A percentile compares a stretch with the other conserved stretches of the same genome.
These are phyloP conservation scores for Eruca vesicaria DNA, from an alignment of 441 rosid genomes.

Conservation along the genomic window DNA sequence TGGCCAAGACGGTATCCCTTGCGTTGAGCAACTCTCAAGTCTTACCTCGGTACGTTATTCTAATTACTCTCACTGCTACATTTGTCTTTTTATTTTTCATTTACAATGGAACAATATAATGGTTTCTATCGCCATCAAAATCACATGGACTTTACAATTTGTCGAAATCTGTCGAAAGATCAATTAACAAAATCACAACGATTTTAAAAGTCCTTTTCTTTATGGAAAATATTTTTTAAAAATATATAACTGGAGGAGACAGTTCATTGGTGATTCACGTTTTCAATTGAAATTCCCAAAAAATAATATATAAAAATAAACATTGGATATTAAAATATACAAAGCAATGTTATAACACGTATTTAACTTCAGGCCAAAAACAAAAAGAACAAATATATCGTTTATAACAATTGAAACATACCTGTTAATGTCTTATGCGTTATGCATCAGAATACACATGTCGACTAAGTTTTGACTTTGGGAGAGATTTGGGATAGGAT, in stretches of 20 bases:
- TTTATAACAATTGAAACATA: not conserved
- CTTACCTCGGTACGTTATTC: slow-evolving; percentile 53
- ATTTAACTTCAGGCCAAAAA: not conserved
- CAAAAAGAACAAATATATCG: not conserved
- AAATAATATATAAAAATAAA: not conserved
- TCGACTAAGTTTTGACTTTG: slow-evolving; percentile 29
- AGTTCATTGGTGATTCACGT: not conserved
- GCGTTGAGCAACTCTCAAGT: slow-evolving; percentile 68
- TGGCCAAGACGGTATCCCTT: slow-evolving; percentile 49
- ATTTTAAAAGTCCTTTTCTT: not conserved
- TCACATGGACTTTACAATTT: not conserved
- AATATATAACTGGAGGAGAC: not conserved
- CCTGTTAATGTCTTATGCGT: slow-evolving; percentile 15
- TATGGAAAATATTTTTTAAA: not conserved
- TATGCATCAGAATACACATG: slow-evolving; percentile 22
- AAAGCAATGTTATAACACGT: not conserved
- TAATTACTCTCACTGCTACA: not conserved
- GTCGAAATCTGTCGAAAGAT: not conserved
- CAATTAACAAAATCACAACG: not conserved
- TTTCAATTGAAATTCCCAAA: not conserved
- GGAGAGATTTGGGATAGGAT: slow-evolving; percentile 20
- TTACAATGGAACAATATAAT: not conserved
- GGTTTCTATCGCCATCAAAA: not conserved
- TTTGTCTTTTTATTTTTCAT: not conserved
- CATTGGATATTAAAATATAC: not conserved